Conservation (phyloP, 148 eudicot species). For the Gaultheria prostrata region DNA sequence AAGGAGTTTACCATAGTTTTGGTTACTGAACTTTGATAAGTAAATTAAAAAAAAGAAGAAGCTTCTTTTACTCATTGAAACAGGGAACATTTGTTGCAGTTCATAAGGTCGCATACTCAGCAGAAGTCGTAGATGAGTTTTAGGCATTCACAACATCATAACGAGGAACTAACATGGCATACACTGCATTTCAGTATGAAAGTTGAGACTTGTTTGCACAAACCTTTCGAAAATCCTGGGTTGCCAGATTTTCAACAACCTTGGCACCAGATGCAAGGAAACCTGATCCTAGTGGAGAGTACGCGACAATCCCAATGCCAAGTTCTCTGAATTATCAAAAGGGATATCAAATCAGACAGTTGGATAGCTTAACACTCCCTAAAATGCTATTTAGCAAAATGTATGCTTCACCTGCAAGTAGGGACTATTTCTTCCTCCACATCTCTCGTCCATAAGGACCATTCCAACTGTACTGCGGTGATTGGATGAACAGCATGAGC, state of each 20-base stretch:
- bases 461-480: slow-evolving; percentile 21
- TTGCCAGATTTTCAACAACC: slow-evolving; percentile 4
- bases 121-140: too few species aligned
- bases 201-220: neutral
- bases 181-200: neutral
- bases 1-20: neutral
- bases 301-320: slow-evolving; percentile 23
- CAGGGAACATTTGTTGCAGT: too few species aligned
- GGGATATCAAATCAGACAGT: neutral
- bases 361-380: neutral
- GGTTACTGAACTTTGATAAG: neutral
- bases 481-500: slow-evolving; percentile 24
- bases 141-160: too few species aligned
- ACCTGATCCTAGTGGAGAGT: slow-evolving; percentile 20
- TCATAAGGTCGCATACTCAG: neutral
- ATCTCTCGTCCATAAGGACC: slow-evolving; percentile 25
- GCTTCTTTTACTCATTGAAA: too few species aligned
- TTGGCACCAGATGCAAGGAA: slow-evolving; percentile 13
- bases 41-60: too few species aligned
- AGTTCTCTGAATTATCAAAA: slow-evolving; percentile 14
- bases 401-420: slow-evolving; percentile 21
- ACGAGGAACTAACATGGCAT: neutral
- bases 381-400: neutral
- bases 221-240: slow-evolving; percentile 14
- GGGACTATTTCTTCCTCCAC: slow-evolving; percentile 23